Evolutionary conservation across 1,139 yeast species (phyloP).

Genomic region (Kluyveromyces marxianus): DNA sequence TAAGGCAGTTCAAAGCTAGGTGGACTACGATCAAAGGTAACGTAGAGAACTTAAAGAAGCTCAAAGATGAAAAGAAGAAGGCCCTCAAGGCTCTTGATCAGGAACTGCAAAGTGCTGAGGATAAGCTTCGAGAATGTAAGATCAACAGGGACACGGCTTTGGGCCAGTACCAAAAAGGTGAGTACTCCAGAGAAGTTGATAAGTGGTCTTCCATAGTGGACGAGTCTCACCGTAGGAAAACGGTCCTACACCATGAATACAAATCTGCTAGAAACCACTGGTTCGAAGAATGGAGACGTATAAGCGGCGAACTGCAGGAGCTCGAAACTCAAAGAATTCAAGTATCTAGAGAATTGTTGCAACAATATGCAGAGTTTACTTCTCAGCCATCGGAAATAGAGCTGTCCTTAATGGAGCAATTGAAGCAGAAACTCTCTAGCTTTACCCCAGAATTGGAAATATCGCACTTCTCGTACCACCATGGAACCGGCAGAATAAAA

Average conservation of each 20-base stretch:
- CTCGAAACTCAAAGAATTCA: constrained; percentile 76
- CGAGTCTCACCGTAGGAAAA: constrained; percentile 41
- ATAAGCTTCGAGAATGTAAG: constrained; percentile 22
- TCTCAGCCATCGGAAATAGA: constrained; percentile 24
- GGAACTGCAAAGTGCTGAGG: constrained; percentile 22
- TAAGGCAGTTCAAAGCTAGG: constrained; percentile 24
- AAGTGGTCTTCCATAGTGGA: constrained; percentile 46
- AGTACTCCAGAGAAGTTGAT: constrained; percentile 52
- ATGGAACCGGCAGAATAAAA: constrained; percentile 29
- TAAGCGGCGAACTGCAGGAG: constrained; percentile 63
- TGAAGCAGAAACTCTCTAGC: constrained; percentile 19
- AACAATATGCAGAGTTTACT: constrained; percentile 53
- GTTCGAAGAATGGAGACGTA: constrained; percentile 70
- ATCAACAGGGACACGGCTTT: constrained; percentile 54
- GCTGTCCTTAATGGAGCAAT: constrained; percentile 22
- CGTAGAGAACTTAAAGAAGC: constrained; percentile 42
- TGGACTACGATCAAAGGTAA: constrained; percentile 77
- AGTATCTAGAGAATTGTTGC: constrained; percentile 65
- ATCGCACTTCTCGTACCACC: constrained; percentile 23
- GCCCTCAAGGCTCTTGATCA: constrained; percentile 24
- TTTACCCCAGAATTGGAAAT: constrained; percentile 29
- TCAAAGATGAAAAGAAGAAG: constrained; percentile 26
- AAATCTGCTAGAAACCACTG: constrained; percentile 53
- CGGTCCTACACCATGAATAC: constrained; percentile 54
- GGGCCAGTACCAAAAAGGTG: constrained; percentile 72